These are phyloP conservation scores for Calonectria leucothoes DNA, from an alignment of 2,329 filamentous ascomycete species.

Conservation along the genomic window DNA sequence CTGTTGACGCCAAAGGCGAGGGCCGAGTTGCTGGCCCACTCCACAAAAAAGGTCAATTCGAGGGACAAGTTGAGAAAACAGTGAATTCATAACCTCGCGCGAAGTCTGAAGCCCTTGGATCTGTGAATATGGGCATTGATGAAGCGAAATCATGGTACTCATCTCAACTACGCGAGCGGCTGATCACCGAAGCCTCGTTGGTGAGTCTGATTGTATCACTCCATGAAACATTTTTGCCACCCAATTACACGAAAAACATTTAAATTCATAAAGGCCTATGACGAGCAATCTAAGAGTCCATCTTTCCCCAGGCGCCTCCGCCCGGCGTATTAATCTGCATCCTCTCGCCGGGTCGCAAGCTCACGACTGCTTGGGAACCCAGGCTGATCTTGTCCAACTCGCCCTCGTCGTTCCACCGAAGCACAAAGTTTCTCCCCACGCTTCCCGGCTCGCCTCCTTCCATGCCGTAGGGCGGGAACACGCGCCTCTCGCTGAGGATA, in stretches of 20 bases:
- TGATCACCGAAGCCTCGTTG: background rate
- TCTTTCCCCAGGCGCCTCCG: constrained; percentile 43
- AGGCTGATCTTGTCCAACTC: constrained; percentile 45
- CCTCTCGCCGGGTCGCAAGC: constrained; percentile 47
- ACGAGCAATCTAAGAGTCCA: background rate
- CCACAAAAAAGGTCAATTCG: background rate
- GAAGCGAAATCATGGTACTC: background rate
- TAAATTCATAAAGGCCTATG: background rate
- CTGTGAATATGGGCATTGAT: background rate
- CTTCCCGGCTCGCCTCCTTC: constrained; percentile 42
- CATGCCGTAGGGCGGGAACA: constrained; percentile 50
- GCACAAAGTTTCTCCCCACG: constrained; percentile 43
- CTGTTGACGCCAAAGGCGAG: background rate
- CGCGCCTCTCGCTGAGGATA: constrained; percentile 51
- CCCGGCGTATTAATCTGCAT: constrained; percentile 51
- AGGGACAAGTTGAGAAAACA: background rate
- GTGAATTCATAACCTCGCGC: background rate
- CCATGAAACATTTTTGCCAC: background rate
- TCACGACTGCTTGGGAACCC: constrained; percentile 46
- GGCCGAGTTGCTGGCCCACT: background rate
- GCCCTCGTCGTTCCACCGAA: constrained; percentile 36
- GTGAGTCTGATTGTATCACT: background rate
- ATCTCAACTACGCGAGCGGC: background rate
- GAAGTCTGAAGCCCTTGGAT: background rate
- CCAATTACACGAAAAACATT: background rate